These are phyloP conservation scores for Citrus mangshanensis DNA, from an alignment of 345 rosid genomes.

Conservation along the genomic window DNA sequence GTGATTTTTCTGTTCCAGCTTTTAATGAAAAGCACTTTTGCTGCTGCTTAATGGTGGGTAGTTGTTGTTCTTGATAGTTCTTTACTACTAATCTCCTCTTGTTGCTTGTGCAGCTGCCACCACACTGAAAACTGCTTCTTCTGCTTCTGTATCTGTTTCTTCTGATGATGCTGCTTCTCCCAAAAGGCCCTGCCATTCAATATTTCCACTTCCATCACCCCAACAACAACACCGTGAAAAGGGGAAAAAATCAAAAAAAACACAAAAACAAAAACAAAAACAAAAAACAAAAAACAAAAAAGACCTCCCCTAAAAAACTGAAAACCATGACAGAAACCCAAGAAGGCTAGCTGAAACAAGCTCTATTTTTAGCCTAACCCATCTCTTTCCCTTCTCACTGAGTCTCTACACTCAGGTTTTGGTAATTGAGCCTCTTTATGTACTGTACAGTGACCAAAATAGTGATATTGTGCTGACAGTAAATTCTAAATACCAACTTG, in stretches of 20 bases:
- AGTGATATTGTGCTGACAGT: neutral
- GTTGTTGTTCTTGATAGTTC: slow-evolving; percentile 15
- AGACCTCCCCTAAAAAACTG: neutral
- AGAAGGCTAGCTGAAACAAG: slow-evolving; percentile 9
- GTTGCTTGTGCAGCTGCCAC: slow-evolving; percentile 45
- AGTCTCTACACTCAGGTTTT: slow-evolving; percentile 23
- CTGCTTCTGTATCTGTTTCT: neutral
- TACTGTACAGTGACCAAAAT: slow-evolving; percentile 8
- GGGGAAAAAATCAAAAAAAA: neutral
- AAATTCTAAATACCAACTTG: slow-evolving; percentile 12
- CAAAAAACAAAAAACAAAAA: neutral
- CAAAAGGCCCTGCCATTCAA: slow-evolving; percentile 50
- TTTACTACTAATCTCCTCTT: slow-evolving; percentile 29
- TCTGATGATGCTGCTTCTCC: slow-evolving; percentile 29
- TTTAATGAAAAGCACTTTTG: slow-evolving; percentile 26
- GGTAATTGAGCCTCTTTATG: slow-evolving; percentile 25
- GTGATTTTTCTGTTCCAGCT: slow-evolving; percentile 53
- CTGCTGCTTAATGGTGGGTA: slow-evolving; percentile 8
- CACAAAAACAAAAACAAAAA: neutral
- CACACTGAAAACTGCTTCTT: slow-evolving; percentile 37
- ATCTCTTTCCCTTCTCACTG: slow-evolving; percentile 22
- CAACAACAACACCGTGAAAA: neutral
- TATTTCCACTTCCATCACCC: slow-evolving; percentile 42
- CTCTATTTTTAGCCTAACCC: slow-evolving; percentile 40
- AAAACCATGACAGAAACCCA: slow-evolving; percentile 9